Conservation (phyloP, 2,329 filamentous ascomycete species). For the Colletotrichum destructivum region DNA sequence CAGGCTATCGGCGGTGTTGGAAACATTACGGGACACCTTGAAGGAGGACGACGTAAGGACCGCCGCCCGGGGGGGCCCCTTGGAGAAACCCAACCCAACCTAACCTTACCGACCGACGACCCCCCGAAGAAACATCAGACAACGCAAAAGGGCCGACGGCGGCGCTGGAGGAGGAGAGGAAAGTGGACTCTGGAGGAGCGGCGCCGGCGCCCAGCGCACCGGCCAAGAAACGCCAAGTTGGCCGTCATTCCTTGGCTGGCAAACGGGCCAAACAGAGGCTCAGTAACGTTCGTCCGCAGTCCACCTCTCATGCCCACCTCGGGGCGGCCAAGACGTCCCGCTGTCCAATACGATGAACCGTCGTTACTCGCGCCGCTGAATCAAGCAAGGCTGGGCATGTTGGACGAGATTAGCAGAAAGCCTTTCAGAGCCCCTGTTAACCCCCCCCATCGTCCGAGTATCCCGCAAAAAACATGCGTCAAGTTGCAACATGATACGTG, state of each 20-base stretch:
- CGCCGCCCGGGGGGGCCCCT: not conserved
- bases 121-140: not conserved
- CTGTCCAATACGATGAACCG: slow-evolving; percentile 28
- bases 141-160: slow-evolving; percentile 19
- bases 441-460: slow-evolving; percentile 10
- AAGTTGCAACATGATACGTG: slow-evolving; percentile 7
- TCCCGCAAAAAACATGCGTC: slow-evolving; percentile 19
- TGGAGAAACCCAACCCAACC: not conserved
- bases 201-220: slow-evolving; percentile 13
- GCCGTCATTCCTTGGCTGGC: slow-evolving; percentile 30
- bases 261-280: slow-evolving; percentile 8
- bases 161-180: slow-evolving; percentile 35
- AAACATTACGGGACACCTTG: not conserved
- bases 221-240: slow-evolving; percentile 38
- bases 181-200: slow-evolving; percentile 35
- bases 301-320: slow-evolving; percentile 22
- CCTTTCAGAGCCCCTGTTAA: too few species aligned
- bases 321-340: slow-evolving; percentile 39
- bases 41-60: not conserved
- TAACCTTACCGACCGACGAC: not conserved
- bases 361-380: not conserved
- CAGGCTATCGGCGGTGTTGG: not conserved
- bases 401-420: slow-evolving; percentile 12
- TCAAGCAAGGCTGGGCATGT: slow-evolving; percentile 19
- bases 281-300: slow-evolving; percentile 9